Percentiles rank a stretch among this genome's conserved stretches.
phyloP scores from a whole-genome alignment of 495 filamentous ascomycete genomes.

The Alectoria sarmentosa region DNA sequence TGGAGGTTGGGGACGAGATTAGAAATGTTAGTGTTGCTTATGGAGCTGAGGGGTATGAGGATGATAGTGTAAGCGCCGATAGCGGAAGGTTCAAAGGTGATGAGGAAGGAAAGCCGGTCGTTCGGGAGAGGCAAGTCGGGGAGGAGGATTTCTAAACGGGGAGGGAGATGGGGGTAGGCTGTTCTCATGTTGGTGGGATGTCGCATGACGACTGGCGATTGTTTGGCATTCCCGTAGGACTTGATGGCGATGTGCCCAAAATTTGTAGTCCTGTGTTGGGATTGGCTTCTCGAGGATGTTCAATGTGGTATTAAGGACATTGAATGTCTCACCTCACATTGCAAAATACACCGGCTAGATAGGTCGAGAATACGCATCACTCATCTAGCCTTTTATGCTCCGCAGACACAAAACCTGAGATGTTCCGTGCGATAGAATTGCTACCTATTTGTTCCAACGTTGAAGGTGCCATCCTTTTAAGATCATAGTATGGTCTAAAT shows the following conservation, averaged over 20 bases:
- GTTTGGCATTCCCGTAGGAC: background rate
- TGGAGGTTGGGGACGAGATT: slow-evolving; percentile 53
- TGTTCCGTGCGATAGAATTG: no score
- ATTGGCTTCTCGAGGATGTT: no score
- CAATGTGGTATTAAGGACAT: no score
- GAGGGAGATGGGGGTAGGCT: background rate
- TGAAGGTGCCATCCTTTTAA: no score
- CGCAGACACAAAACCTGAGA: no score
- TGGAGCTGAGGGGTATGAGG: slow-evolving; percentile 20
- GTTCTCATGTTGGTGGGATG: background rate
- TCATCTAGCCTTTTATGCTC: no score
- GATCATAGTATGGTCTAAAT: no score
- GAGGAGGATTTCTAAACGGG: background rate
- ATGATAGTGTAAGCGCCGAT: slow-evolving; percentile 18
- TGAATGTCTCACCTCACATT: no score
- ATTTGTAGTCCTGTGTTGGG: no score
- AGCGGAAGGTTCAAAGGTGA: slow-evolving; percentile 16
- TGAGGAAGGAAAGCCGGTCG: slow-evolving; percentile 11
- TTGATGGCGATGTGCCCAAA: background rate
- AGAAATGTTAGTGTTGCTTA: slow-evolving; percentile 27
- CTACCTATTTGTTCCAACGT: no score
- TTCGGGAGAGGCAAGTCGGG: slow-evolving; percentile 9
- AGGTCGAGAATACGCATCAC: no score
- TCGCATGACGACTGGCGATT: background rate
- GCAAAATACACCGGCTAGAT: no score